Percentiles rank a stretch among this genome's conserved stretches.
Evolutionary conservation across 1,284 basidiomycete species (phyloP).

Genomic region (Thelephora terrestris): DNA sequence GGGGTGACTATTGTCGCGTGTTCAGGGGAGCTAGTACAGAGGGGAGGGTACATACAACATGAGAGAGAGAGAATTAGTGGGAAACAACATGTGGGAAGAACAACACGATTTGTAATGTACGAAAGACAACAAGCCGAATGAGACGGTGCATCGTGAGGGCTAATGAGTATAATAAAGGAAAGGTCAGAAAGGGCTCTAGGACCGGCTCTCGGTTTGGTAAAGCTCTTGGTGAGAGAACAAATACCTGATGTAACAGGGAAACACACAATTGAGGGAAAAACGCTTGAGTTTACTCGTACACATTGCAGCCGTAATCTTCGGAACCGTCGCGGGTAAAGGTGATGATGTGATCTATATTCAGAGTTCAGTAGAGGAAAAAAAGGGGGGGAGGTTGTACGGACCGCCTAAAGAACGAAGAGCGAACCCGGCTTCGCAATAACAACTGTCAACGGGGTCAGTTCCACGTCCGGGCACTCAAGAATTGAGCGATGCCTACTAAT

Average conservation of each 20-base stretch:
- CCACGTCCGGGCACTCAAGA: not conserved
- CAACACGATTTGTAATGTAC: not conserved
- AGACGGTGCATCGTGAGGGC: not conserved
- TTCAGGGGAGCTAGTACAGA: conserved; percentile 5
- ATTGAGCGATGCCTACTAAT: conserved; percentile 26
- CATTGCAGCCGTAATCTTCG: conserved; percentile 38
- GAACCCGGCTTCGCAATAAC: conserved; percentile 72
- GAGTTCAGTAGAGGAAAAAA: too few species aligned
- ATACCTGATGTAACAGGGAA: too few species aligned
- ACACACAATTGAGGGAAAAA: not conserved
- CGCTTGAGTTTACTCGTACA: conserved; percentile 17
- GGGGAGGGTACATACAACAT: not conserved
- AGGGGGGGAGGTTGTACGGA: conserved; percentile 17
- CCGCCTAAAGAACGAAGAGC: conserved; percentile 60
- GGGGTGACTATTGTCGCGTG: not conserved
- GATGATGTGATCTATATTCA: conserved; percentile 40
- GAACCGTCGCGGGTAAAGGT: conserved; percentile 52
- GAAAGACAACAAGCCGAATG: not conserved
- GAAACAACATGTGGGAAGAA: not conserved
- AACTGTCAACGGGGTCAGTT: conserved; percentile 31
- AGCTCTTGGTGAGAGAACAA: too few species aligned
- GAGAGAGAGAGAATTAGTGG: not conserved
- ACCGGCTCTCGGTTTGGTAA: too few species aligned
- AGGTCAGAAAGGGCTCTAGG: too few species aligned
- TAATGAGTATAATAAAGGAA: too few species aligned